Percentiles rank a stretch among this genome's conserved stretches.
Conservation (phyloP, 306 rosid genomes). For the Leucaena leucocephala region DNA sequence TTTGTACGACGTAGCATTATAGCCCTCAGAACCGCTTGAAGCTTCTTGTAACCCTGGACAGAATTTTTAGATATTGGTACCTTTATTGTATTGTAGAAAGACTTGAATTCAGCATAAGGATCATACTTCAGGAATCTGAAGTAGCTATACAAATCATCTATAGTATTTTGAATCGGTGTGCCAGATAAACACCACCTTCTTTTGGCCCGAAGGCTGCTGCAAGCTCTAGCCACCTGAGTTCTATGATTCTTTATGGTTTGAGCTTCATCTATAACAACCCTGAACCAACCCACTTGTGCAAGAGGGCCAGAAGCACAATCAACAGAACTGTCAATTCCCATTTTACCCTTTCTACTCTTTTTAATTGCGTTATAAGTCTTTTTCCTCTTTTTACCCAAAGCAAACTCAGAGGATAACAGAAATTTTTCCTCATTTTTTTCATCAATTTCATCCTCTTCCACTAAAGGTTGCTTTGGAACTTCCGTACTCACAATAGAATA, state of each 20-base stretch:
- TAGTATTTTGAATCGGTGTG: no score
- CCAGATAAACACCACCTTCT: no score
- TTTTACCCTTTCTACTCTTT: constrained; percentile 78
- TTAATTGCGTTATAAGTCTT: constrained; percentile 50
- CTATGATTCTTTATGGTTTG: constrained; percentile 98
- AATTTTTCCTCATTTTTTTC: constrained; percentile 65
- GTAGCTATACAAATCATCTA: no score
- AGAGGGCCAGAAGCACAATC: constrained; percentile 75
- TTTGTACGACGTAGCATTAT: no score
- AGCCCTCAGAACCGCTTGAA: no score
- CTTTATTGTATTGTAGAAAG: no score
- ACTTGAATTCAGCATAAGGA: no score
- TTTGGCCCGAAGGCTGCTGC: no score
- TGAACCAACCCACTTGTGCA: constrained; percentile 91
- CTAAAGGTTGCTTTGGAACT: constrained; percentile 89
- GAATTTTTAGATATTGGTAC: no score
- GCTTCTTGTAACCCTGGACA: no score
- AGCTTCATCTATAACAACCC: constrained; percentile 98
- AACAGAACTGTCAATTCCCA: constrained; percentile 59
- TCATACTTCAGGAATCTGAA: no score
- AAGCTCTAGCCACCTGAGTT: constrained; percentile 39
- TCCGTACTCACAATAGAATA: constrained; percentile 88
- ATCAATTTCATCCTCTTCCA: constrained; percentile 81
- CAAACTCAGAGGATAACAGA: constrained; percentile 73
- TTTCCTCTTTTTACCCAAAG: constrained; percentile 69